A percentile compares a stretch with the other conserved stretches of the same genome.
phyloP scores from a whole-genome alignment of 306 rosid genomes.

The Rosa multiflora region DNA sequence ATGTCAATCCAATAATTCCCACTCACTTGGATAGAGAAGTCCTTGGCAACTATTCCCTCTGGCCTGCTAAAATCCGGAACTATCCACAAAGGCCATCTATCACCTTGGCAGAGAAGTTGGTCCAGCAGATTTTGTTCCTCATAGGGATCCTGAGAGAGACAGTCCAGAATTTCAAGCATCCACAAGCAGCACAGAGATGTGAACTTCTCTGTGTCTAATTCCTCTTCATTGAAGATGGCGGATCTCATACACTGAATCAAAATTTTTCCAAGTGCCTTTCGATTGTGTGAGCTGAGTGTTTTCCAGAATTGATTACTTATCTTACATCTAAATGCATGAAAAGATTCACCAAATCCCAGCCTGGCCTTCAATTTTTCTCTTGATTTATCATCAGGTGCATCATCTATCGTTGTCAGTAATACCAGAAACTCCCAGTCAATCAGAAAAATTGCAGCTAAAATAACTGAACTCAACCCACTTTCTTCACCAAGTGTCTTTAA shows the following conservation, averaged over 20 bases:
- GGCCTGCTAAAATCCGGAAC: conserved; percentile 42
- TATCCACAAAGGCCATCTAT: conserved; percentile 71
- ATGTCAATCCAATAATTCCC: conserved; percentile 16
- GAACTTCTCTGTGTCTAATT: conserved; percentile 39
- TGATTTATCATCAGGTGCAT: conserved; percentile 44
- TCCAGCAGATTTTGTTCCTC: conserved; percentile 67
- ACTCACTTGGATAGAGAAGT: conserved; percentile 31
- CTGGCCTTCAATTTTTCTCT: conserved; percentile 43
- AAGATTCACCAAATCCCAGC: conserved; percentile 51
- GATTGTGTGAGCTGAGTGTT: conserved; percentile 44
- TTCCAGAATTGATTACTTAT: conserved; percentile 53
- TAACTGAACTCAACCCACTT: conserved; percentile 56
- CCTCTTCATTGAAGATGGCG: conserved; percentile 66
- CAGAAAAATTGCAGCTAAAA: conserved; percentile 69
- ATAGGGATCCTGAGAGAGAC: conserved; percentile 46
- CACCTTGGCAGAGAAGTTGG: conserved; percentile 59
- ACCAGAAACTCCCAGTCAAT: conserved; percentile 72
- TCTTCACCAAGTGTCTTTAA: conserved; percentile 56
- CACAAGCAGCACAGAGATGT: conserved; percentile 62
- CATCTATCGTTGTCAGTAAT: conserved; percentile 30
- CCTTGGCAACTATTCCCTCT: conserved; percentile 38
- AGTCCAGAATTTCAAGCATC: conserved; percentile 72
- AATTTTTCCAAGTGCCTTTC: conserved; percentile 43
- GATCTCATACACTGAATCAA: conserved; percentile 62
- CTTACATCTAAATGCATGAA: conserved; percentile 50